A percentile compares a stretch with the other conserved stretches of the same genome.
Conservation (phyloP, 179 eudicot species). For the Pouteria campechiana region DNA sequence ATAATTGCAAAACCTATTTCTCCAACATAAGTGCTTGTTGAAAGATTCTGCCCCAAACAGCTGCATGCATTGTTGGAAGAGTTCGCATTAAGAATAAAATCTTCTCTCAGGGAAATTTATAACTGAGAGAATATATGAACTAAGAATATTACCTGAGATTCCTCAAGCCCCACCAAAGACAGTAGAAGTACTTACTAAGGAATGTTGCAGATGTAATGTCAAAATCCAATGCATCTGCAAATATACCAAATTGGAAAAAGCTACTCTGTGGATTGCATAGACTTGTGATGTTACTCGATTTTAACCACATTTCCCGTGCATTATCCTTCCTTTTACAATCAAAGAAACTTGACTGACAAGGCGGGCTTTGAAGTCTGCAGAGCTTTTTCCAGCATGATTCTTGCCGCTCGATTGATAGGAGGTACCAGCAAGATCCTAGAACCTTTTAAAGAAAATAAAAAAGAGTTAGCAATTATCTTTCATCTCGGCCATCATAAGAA, state of each 20-base stretch:
- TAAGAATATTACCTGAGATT: constrained; percentile 41
- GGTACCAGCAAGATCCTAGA: constrained; percentile 66
- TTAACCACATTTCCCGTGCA: constrained; percentile 32
- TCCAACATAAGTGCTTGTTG: constrained; percentile 47
- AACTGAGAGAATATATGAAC: not conserved
- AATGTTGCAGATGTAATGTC: constrained; percentile 33
- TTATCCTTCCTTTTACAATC: constrained; percentile 25
- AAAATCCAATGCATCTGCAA: constrained; percentile 26
- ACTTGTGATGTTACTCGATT: constrained; percentile 30
- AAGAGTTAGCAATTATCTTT: not conserved
- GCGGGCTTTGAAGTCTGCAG: constrained; percentile 22
- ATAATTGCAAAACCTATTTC: constrained; percentile 44
- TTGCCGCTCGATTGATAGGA: constrained; percentile 55
- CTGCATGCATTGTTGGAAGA: constrained; percentile 30
- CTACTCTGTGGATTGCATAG: constrained; percentile 33
- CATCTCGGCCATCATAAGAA: no score
- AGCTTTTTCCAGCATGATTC: constrained; percentile 54
- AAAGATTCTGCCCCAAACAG: constrained; percentile 49
- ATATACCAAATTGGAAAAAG: constrained; percentile 48
- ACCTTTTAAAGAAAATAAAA: constrained; percentile 18
- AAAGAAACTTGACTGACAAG: constrained; percentile 31
- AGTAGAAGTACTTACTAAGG: constrained; percentile 55
- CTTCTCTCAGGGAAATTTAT: not conserved
- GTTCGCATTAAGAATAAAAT: no score
- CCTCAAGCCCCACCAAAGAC: constrained; percentile 83